A percentile compares a stretch with the other conserved stretches of the same genome.
Evolutionary conservation across 768 basidiomycete species (phyloP).

Genomic region (Clavaria fumosa): DNA sequence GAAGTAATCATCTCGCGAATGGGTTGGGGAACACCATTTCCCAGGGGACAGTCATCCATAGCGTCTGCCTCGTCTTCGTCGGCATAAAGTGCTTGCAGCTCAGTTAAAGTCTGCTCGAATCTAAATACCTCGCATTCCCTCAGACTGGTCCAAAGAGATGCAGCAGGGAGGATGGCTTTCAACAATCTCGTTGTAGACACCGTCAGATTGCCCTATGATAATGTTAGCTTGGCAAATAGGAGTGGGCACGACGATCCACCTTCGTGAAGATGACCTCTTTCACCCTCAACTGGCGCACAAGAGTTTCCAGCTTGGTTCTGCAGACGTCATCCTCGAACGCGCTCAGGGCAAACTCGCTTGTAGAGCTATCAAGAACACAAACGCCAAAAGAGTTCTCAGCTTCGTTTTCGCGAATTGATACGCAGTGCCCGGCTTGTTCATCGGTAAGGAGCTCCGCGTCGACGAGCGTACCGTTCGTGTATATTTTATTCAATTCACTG

Average conservation of each 20-base stretch:
- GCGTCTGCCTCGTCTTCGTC: slow-evolving; percentile 24
- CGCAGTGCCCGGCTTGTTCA: slow-evolving; percentile 91
- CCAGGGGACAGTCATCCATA: slow-evolving; percentile 32
- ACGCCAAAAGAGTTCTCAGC: slow-evolving; percentile 58
- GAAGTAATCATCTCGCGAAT: slow-evolving; percentile 61
- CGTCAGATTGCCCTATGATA: slow-evolving; percentile 55
- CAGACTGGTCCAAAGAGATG: slow-evolving; percentile 82
- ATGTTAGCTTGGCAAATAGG: neutral
- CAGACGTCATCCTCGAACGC: slow-evolving; percentile 86
- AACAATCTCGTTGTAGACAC: slow-evolving; percentile 70
- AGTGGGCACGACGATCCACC: slow-evolving; percentile 26
- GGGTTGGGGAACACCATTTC: slow-evolving; percentile 42
- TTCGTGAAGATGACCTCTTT: slow-evolving; percentile 88
- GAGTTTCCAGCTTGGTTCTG: slow-evolving; percentile 83
- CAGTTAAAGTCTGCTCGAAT: slow-evolving; percentile 53
- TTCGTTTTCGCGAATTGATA: slow-evolving; percentile 61
- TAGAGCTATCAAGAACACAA: slow-evolving; percentile 86
- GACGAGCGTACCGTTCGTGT: slow-evolving; percentile 91
- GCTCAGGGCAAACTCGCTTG: slow-evolving; percentile 87
- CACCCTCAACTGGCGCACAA: slow-evolving; percentile 79
- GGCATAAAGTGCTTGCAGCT: slow-evolving; percentile 51
- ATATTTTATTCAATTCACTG: slow-evolving; percentile 87
- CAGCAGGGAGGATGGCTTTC: slow-evolving; percentile 62
- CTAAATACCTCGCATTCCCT: slow-evolving; percentile 69
- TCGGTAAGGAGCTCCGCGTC: slow-evolving; percentile 80